A percentile compares a stretch with the other conserved stretches of the same genome.
Conservation (phyloP, 2,329 filamentous ascomycete species). For the Blastomyces gilchristii region DNA sequence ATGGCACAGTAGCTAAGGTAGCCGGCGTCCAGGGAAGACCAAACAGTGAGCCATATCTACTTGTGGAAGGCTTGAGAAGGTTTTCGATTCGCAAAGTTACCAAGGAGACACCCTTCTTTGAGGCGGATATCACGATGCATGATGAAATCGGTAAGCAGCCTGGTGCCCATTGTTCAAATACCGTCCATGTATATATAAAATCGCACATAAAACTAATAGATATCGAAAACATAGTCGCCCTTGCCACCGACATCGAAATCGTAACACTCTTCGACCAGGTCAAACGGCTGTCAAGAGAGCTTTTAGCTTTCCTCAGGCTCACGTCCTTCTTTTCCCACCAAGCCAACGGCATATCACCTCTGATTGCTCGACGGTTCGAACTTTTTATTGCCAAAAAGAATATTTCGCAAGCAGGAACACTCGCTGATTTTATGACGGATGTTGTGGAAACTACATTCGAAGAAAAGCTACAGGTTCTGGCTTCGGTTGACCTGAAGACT, state of each 20-base stretch:
- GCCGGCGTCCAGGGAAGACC: conserved; percentile 65
- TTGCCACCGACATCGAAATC: conserved; percentile 51
- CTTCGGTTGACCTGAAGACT: conserved; percentile 67
- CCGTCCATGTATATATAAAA: conserved; percentile 5
- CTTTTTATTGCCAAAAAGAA: conserved; percentile 77
- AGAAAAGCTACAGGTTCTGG: conserved; percentile 79
- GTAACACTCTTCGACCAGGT: conserved; percentile 66
- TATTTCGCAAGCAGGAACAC: conserved; percentile 65
- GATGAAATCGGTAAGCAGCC: conserved; percentile 53
- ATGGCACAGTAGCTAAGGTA: conserved; percentile 72
- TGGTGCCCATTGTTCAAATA: background rate
- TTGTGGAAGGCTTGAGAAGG: conserved; percentile 75
- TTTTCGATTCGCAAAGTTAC: conserved; percentile 64
- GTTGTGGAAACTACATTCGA: conserved; percentile 78
- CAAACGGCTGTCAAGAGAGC: conserved; percentile 74
- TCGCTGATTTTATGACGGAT: conserved; percentile 96
- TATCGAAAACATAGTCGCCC: conserved; percentile 21
- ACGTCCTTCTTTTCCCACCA: conserved; percentile 71
- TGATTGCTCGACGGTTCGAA: conserved; percentile 79
- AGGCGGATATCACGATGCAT: conserved; percentile 63
- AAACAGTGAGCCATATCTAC: conserved; percentile 65
- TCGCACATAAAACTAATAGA: background rate
- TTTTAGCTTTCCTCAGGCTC: conserved; percentile 72
- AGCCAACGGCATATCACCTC: conserved; percentile 61
- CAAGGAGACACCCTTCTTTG: conserved; percentile 75